phyloP scores from a whole-genome alignment of 768 basidiomycete genomes.

The Pholiota microspora region DNA sequence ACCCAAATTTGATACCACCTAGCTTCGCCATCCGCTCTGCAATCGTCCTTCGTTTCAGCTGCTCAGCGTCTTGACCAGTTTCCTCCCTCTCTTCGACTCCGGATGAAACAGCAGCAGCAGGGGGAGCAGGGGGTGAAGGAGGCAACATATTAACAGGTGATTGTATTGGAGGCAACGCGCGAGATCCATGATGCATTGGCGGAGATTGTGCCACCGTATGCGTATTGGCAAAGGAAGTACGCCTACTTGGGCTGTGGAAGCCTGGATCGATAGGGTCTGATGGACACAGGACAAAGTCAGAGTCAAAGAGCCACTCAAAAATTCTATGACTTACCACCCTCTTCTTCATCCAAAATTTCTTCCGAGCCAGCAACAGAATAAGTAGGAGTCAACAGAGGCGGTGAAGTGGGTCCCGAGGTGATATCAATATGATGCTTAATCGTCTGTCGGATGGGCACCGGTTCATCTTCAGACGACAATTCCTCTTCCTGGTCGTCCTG shows the following conservation, averaged over 20 bases:
- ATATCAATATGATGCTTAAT: neutral
- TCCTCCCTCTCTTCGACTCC: slow-evolving; percentile 28
- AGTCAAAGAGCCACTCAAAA: neutral
- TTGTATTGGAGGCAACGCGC: slow-evolving; percentile 2
- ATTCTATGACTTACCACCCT: slow-evolving; percentile 47
- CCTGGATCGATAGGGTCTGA: slow-evolving; percentile 69
- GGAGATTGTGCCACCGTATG: slow-evolving; percentile 15
- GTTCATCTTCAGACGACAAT: neutral
- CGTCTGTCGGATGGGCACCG: neutral
- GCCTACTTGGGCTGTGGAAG: slow-evolving; percentile 53
- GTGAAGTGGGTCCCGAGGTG: neutral
- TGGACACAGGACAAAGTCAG: neutral
- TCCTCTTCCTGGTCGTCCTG: neutral
- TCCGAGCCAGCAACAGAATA: slow-evolving; percentile 24
- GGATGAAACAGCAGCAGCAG: slow-evolving; percentile 5
- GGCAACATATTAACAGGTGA: slow-evolving; percentile 3
- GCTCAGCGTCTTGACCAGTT: slow-evolving; percentile 42
- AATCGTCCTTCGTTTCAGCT: slow-evolving; percentile 64
- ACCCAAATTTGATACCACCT: slow-evolving; percentile 82
- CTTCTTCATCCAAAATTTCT: slow-evolving; percentile 59
- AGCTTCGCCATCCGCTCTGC: slow-evolving; percentile 95
- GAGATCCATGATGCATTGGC: slow-evolving; percentile 4
- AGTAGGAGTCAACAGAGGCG: slow-evolving; percentile 20
- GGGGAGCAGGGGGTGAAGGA: neutral
- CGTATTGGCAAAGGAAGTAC: slow-evolving; percentile 30